Evolutionary conservation across 129 eudicot species (phyloP).

Genomic region (Erigeron canadensis): DNA sequence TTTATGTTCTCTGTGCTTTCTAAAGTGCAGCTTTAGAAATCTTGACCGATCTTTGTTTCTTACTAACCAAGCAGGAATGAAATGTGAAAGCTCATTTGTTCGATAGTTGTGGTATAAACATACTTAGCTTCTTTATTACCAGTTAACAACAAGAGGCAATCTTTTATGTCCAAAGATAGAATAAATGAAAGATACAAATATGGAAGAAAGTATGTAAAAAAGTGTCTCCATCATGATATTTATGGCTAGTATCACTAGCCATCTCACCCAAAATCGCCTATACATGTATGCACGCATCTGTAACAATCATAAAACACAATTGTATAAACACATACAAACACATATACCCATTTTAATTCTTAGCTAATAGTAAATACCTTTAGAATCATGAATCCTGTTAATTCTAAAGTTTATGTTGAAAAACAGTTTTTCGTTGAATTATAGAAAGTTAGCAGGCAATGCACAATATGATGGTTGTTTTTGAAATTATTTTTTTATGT

Average conservation of each 20-base stretch:
- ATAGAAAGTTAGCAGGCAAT: too few relatives aligned
- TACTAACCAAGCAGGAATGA: slow-evolving; percentile 21
- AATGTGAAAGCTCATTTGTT: slow-evolving; percentile 6
- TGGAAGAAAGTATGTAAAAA: too few relatives aligned
- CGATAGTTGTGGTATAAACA: neutral
- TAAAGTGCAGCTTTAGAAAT: slow-evolving; percentile 15
- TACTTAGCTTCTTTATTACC: too few relatives aligned
- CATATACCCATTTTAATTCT: neutral
- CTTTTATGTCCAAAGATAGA: too few relatives aligned
- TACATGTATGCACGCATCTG: slow-evolving; percentile 14
- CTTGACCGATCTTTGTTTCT: slow-evolving; percentile 25
- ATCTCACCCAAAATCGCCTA: neutral
- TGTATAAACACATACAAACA: neutral
- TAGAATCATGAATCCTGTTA: neutral
- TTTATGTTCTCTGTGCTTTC: neutral
- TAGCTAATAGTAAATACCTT: too few relatives aligned
- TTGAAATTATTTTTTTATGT: too few relatives aligned
- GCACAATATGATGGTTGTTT: neutral
- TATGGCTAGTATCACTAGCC: neutral
- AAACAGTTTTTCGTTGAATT: too few relatives aligned
- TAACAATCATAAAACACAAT: slow-evolving; percentile 1
- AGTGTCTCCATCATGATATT: neutral
- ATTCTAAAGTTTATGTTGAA: neutral
- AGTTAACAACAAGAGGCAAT: too few relatives aligned
- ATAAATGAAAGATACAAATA: too few relatives aligned